Base-by-base conservation (phyloP, 345 rosid species). In the Ailanthus altissimus region DNA sequence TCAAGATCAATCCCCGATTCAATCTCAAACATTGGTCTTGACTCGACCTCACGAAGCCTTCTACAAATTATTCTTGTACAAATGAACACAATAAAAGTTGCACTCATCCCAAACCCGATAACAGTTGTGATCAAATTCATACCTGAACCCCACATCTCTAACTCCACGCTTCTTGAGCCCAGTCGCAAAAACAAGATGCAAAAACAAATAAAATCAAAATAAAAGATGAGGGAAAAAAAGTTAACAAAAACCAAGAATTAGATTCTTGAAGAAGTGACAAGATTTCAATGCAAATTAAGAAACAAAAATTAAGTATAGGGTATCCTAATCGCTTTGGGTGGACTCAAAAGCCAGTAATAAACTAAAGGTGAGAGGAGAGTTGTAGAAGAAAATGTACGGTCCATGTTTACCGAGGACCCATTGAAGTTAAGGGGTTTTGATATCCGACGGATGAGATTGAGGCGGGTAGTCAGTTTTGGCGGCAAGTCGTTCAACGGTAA, bases 31-130 rank as follows among this genome's bases (percentile, higher is more conserved):
- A 81, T 71, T 64, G 67, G 88, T 64, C 88, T 79, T 5, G 90
- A 76, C 25, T 75, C 84, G 1, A 79, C 72, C 23, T 85, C 75
- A 64, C 89, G 78, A 58, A 85, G 26, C 80, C 91, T 85, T 67
- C 90, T 80, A 63, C 96, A 91, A 5, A 91, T 80, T n/a, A 91
- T 83, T 76, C 92, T 86, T 23, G 88, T 77, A 72, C 92, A 91
- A 43, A 91, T 84, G 57, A 88, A 91, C 79, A 87, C 83, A 8
- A 90, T 87, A 77, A 91, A 90, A 64, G 90, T 70, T 8, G 87
- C 89, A 79, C 91, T 90, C 90, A 86, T 84, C 51, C 82, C 92
- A 80, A 91, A 91, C 57, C 90, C 97, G 62, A 91, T 87, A 6
- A 87, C 49, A 3, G 90, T 87, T 18, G 97, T 86, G 20, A 88